Base-by-base conservation (phyloP, 768 basidiomycete species). In the Amanita rimosa region DNA sequence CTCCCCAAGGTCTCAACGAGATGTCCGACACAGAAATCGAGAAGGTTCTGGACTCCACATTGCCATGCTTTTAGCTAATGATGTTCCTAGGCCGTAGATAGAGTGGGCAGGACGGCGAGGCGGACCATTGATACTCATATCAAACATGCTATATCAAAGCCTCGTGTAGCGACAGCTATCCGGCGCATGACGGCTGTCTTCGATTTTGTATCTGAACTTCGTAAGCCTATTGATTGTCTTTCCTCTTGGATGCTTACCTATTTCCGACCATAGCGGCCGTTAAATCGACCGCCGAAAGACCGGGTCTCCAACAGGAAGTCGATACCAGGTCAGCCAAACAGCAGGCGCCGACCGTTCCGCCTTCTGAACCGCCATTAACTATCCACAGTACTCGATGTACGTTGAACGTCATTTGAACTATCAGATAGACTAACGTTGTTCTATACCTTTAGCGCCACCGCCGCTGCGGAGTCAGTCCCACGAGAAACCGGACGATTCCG, bases 131-230 rank as follows among this genome's bases (percentile, higher is more conserved):
- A 83, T 60, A 85, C 76, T 31, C 83, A 87, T 62, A 68, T 87
- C 53, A 82, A 75, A 62, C 80, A 84, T 65, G 77, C 77, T 3
- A 62, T 89, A 54, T 76, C 81, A 24, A 82, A 75, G 57, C 83
- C 85, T 31, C 78, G 81, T 48, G 60, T 81, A 29, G 75, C 83
- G 29, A 84, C 82, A 29, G 71, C 76, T 13, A 67, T 89, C 37
- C 74, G 76, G 52, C 81, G 86, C 46, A 76, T 85, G 67, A 78
- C 84, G 7, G 82, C 86, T 19, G 66, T 82, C 57, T 76, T 84
- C 58, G 83, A 85, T 62, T 83, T 80, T 64, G 61, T 70, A 47
- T 63, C 76, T 52, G 75, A 81, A 42, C 73, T 77, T 56, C 83
- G 86, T 87, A 57, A 62, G 85, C 71, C 33, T 39, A 38, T 24